Base-by-base conservation (phyloP, 2,329 filamentous ascomycete species). In the Cercospora zeae-maydis region DNA sequence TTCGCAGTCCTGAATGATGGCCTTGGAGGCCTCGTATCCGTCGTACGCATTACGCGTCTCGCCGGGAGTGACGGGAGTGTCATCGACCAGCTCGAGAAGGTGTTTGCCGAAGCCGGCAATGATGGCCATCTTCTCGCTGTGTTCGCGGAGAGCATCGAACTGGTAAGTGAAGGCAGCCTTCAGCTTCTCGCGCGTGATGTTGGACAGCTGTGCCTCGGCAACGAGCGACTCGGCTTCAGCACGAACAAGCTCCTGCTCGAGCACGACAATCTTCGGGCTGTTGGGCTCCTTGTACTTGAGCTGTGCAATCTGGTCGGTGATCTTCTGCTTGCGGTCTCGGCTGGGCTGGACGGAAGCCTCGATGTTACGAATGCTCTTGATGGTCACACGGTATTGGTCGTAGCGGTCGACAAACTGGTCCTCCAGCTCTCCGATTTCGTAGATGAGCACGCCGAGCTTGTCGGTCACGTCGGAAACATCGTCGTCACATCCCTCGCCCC, bases 241-340 rank as follows among this genome's bases (percentile, higher is more conserved):
- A 72, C 95, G 93, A 71, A 99, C 95, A 63, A 99, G 90, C 79
- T 99, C 95, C 79, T 99, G 95, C 81, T 99, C 95, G 60, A 99
- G 88, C 42, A 99, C 93, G 62, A 97, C 92, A 71, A 99, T 97
- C 81, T 92, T 95, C 67, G 93, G 93, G 36, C 93, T 97, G 82
- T 96, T 96, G 70, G 95, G 95, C 79, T 99, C 95, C 83, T 99
- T 99, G 87, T 98, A 99, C 80, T 99, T 99, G 73, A 99, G 86
- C 78, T 98, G 93, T 56, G 95, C 93, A 72, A 99, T 99, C 77
- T 98, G 92, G 77, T 99, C 95, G 73, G 92, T 96, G 75, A 99
- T 98, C 82, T 98, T 99, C 79, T 98, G 93, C 83, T 99, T 99
- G 79, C 95, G 91, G 80, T 99, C 95, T 80, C 95, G 87, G 82